A percentile compares a stretch with the other conserved stretches of the same genome.
These are phyloP conservation scores for Myochromella boudieri DNA, from an alignment of 768 basidiomycete species.

Conservation along the genomic window DNA sequence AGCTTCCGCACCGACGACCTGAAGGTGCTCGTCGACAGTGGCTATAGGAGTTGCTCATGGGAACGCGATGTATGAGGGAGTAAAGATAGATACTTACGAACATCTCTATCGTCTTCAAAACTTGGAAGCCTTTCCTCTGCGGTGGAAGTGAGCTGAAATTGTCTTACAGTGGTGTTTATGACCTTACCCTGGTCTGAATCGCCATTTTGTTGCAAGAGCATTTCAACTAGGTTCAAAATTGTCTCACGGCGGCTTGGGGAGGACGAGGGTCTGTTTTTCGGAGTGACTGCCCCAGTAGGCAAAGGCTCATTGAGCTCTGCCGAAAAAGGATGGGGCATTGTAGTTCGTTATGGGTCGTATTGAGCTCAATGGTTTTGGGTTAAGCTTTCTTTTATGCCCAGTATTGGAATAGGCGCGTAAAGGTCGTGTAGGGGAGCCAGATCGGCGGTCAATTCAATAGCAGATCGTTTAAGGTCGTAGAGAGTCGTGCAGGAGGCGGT, in stretches of 20 bases:
- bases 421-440: conserved; percentile 20
- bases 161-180: background rate
- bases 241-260: conserved; percentile 39
- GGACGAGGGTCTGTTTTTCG: conserved; percentile 29
- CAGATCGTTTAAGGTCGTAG: conserved; percentile 10
- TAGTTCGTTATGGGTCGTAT: conserved; percentile 4
- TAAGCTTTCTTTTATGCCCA: conserved; percentile 8
- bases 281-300: conserved; percentile 19
- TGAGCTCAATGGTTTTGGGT: background rate
- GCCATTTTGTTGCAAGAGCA: conserved; percentile 41
- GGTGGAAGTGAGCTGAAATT: background rate
- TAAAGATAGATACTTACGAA: conserved; percentile 47
- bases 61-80: background rate
- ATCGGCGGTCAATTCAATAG: conserved; percentile 2
- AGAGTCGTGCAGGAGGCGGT: conserved; percentile 6
- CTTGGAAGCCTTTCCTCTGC: conserved; percentile 39
- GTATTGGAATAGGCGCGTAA: conserved; percentile 9
- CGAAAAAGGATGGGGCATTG: conserved; percentile 20
- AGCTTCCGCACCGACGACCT: conserved; percentile 61
- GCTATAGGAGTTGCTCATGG: conserved; percentile 32
- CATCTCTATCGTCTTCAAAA: conserved; percentile 64
- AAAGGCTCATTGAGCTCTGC: conserved; percentile 19
- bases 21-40: conserved; percentile 68
- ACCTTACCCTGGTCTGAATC: conserved; percentile 30
- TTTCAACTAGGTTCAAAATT: conserved; percentile 50